A percentile compares a stretch with the other conserved stretches of the same genome.
Evolutionary conservation across 208 protist species (phyloP).

Genomic region (Trypanosoma theileri): DNA sequence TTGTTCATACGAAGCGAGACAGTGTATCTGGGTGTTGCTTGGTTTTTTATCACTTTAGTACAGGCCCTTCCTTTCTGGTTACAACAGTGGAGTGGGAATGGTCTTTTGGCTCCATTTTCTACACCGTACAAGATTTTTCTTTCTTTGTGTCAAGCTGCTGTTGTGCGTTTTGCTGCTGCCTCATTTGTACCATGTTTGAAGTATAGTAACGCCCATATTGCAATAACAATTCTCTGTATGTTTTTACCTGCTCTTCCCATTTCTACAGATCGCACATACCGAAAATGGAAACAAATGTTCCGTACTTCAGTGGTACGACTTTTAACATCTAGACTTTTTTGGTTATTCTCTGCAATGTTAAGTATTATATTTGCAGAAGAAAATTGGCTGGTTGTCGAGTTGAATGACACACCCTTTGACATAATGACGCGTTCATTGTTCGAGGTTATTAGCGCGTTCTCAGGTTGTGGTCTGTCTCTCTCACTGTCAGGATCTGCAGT

Average conservation of each 20-base stretch:
- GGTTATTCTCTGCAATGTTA: constrained; percentile 67
- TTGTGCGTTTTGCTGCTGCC: constrained; percentile 68
- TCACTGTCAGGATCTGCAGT: constrained; percentile 31
- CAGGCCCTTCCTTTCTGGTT: constrained; percentile 66
- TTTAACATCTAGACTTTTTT: constrained; percentile 76
- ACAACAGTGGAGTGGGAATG: constrained; percentile 59
- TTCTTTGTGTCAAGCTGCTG: constrained; percentile 64
- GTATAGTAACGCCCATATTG: constrained; percentile 75
- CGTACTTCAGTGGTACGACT: constrained; percentile 61
- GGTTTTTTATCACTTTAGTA: constrained; percentile 49
- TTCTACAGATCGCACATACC: constrained; percentile 67
- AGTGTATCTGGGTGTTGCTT: constrained; percentile 52
- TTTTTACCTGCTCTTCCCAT: constrained; percentile 78
- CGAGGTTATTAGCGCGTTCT: constrained; percentile 75
- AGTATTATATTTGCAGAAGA: constrained; percentile 64
- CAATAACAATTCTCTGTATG: constrained; percentile 74
- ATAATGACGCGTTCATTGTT: constrained; percentile 75
- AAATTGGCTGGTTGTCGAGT: constrained; percentile 17
- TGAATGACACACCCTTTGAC: constrained; percentile 55
- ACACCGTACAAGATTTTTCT: constrained; percentile 69
- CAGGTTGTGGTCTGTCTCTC: constrained; percentile 70
- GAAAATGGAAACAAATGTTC: constrained; percentile 77
- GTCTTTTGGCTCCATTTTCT: constrained; percentile 39
- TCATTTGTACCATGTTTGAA: constrained; percentile 61
- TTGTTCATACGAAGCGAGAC: constrained; percentile 61